Percentiles rank a stretch among this genome's conserved stretches.
Conservation (phyloP, 1,284 basidiomycete genomes). For the Trametes pubescens region DNA sequence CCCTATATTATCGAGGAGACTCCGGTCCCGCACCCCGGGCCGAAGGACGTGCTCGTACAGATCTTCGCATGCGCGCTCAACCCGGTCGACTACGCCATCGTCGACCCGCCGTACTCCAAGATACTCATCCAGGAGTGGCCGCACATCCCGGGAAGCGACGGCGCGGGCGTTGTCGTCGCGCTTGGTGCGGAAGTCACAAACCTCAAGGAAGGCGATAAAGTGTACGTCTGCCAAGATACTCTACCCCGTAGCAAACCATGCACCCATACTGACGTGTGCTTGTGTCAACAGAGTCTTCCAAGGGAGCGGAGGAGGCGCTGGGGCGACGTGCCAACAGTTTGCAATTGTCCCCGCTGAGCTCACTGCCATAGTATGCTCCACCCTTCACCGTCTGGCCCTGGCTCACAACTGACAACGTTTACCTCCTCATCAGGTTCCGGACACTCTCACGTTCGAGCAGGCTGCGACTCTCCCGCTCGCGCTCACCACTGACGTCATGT, state of each 20-base stretch:
- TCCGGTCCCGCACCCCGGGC: conserved; percentile 9
- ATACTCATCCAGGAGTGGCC: conserved; percentile 2
- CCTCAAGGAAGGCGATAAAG: conserved; percentile 4
- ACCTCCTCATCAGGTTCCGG: neutral
- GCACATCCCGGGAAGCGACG: conserved; percentile 3
- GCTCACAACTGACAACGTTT: no score
- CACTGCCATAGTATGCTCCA: neutral
- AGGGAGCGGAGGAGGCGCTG: neutral
- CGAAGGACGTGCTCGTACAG: conserved; percentile 17
- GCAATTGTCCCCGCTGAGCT: neutral
- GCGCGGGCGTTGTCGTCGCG: conserved; percentile 4
- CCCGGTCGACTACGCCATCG: conserved; percentile 4
- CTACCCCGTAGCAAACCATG: no score
- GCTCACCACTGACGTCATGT: conserved; percentile 10
- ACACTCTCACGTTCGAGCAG: conserved; percentile 39
- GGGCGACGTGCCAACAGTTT: conserved; percentile 4
- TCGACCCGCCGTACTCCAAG: conserved; percentile 8
- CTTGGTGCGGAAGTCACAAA: conserved; percentile 1
- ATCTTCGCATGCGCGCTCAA: conserved; percentile 11
- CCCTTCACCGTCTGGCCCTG: no score
- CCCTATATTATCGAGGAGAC: conserved; percentile 11
- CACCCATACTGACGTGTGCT: neutral
- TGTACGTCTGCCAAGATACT: neutral
- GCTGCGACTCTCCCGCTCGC: conserved; percentile 31
- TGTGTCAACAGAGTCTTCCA: conserved; percentile 2